These are phyloP conservation scores for Nakazawaea molendinolei DNA, from an alignment of 805 yeast species.

Conservation along the genomic window DNA sequence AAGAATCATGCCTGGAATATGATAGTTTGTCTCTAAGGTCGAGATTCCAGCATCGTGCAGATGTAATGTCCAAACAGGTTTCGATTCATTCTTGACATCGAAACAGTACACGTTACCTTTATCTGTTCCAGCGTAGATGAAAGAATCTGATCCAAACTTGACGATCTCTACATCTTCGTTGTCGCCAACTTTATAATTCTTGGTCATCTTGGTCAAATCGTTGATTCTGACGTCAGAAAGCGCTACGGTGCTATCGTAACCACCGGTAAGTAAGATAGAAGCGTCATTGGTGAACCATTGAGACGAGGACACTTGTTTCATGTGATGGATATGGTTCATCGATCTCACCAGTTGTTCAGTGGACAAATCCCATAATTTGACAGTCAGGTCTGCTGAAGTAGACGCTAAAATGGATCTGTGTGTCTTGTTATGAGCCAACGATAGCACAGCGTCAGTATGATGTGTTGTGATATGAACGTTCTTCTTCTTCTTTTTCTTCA, in stretches of 20 bases:
- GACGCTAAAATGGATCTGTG: slow-evolving; percentile 87
- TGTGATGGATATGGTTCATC: slow-evolving; percentile 60
- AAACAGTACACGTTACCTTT: slow-evolving; percentile 83
- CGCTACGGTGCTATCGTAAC: slow-evolving; percentile 81
- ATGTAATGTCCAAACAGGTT: slow-evolving; percentile 89
- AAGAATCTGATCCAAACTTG: slow-evolving; percentile 50
- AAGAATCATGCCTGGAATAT: slow-evolving; percentile 64
- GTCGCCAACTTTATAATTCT: slow-evolving; percentile 51
- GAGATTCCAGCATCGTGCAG: slow-evolving; percentile 96
- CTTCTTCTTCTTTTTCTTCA: slow-evolving; percentile 42
- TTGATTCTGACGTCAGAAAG: slow-evolving; percentile 80
- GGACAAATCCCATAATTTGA: slow-evolving; percentile 90
- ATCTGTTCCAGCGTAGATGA: slow-evolving; percentile 86
- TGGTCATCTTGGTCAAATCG: slow-evolving; percentile 52
- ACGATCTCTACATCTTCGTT: slow-evolving; percentile 79
- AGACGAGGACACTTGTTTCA: slow-evolving; percentile 76
- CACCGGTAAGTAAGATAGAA: slow-evolving; percentile 77
- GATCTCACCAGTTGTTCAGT: slow-evolving; percentile 74
- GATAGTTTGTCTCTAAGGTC: slow-evolving; percentile 61
- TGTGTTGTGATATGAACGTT: slow-evolving; percentile 57
- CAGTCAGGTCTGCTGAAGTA: slow-evolving; percentile 91
- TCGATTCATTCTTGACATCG: slow-evolving; percentile 64
- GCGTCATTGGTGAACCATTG: slow-evolving; percentile 76
- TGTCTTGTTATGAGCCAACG: slow-evolving; percentile 72
- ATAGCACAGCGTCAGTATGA: slow-evolving; percentile 91